Evolutionary conservation across 495 filamentous ascomycete species (phyloP), one percentile per base, ranked within the genome.

Genomic region (Cladorrhinum samala): DNA sequence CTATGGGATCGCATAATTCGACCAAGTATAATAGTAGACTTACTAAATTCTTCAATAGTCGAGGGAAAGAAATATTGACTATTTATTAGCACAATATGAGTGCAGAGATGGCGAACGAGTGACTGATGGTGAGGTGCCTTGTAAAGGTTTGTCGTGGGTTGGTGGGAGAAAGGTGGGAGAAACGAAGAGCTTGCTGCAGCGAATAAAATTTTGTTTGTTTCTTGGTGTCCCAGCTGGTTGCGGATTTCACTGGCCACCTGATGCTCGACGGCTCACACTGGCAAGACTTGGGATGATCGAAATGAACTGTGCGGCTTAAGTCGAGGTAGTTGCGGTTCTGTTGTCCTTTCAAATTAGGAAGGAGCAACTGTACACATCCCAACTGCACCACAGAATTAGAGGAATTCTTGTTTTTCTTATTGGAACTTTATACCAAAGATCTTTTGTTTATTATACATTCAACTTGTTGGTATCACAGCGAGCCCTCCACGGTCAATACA

Each of bases 21-120:
- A 19, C 7, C 18, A 19, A 45, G 13, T 21, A 45, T 24, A 45
- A 9, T 19, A 11, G 14, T 13, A 24, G 9, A 45, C 42, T 13
- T 45, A 45, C 42, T 23, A 9, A 23, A 21, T 45, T 45, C 6
- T 14, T 45, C 16, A 45, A 19, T 45, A 45, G 18, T 24, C 17
- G 19, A 13, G 20, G 19, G 14, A 19, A 23, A 19, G 17, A 47
- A 47, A 33, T 17, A 45, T 17, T 25, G 42, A 24, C 19, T 45
- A 21, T 45, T 17, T n/a, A 39, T 24, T 49, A 19, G 9, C 27
- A 20, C 8, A 50, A 17, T 5, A 46, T 14, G 33, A 56, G 40
- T 23, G 51, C 19, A 24, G 1, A 18, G 27, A 17, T 53, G 42
- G 27, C 14, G 53, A 51, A 43, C 18, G n/a, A 50, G 53, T 45